Conservation (phyloP, 1,284 basidiomycete species). For the Tilletiaria anomala region DNA sequence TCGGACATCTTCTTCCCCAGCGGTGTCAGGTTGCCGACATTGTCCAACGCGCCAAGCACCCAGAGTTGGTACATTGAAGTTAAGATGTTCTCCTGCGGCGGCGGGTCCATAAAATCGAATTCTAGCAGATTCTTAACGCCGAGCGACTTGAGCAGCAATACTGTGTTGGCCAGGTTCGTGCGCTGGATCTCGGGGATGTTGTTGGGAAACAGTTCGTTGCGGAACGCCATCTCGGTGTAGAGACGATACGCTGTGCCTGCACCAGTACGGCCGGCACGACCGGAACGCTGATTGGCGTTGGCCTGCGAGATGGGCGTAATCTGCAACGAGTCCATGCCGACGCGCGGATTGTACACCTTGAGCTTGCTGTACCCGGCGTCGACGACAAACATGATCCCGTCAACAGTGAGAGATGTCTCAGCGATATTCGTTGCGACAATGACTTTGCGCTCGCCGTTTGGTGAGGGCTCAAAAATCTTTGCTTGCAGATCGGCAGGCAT, state of each 20-base stretch:
- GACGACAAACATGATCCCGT: conserved; percentile 92
- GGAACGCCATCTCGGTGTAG: conserved; percentile 89
- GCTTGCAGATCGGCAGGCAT: conserved; percentile 99
- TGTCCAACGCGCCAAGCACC: conserved; percentile 89
- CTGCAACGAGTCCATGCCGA: conserved; percentile 97
- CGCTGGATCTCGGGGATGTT: conserved; percentile 97
- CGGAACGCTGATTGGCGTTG: conserved; percentile 86
- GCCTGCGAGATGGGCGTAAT: conserved; percentile 93
- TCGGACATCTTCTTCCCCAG: conserved; percentile 93
- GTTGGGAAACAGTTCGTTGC: conserved; percentile 88
- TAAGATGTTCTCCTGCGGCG: conserved; percentile 46
- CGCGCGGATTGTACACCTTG: conserved; percentile 97
- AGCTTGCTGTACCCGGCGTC: conserved; percentile 93
- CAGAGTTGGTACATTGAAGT: conserved; percentile 99
- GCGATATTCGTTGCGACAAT: conserved; percentile 99
- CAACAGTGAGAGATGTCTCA: conserved; percentile 85
- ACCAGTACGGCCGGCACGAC: conserved; percentile 89
- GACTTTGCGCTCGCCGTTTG: conserved; percentile 87
- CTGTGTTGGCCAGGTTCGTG: conserved; percentile 92
- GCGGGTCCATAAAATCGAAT: conserved; percentile 98
- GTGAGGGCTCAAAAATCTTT: conserved; percentile 87
- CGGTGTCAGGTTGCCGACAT: conserved; percentile 85
- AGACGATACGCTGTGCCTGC: conserved; percentile 74
- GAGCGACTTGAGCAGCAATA: conserved; percentile 80
- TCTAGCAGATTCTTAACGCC: conserved; percentile 89